Conservation (phyloP, 176 grass and related monocot species). For the Echinochloa phyllopogon region DNA sequence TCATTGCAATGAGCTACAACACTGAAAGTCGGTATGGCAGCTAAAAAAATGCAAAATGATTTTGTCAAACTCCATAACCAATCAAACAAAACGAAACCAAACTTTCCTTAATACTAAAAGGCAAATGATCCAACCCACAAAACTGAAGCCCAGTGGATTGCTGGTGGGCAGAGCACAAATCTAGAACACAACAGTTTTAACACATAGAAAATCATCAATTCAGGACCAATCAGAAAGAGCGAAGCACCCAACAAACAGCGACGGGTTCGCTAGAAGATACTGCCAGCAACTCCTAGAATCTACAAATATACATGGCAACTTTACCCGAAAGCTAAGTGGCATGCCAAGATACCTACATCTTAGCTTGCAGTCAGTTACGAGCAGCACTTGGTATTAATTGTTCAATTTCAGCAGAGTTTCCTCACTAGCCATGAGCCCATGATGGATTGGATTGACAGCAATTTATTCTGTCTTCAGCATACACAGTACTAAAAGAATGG, state of each 20-base stretch:
- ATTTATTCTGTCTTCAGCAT: constrained; percentile 12
- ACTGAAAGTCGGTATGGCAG: not conserved
- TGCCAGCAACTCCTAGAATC: not conserved
- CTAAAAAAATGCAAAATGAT: too few relatives aligned
- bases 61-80: not conserved
- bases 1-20: not conserved
- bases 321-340: not conserved
- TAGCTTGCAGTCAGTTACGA: not conserved
- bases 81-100: not conserved
- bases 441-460: not conserved
- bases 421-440: not conserved
- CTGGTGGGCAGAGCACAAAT: not conserved
- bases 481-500: constrained; percentile 37
- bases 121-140: not conserved
- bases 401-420: not conserved
- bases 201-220: not conserved
- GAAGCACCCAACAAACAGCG: not conserved
- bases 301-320: not conserved
- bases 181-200: not conserved
- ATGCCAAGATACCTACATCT: not conserved
- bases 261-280: not conserved
- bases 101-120: not conserved
- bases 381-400: constrained; percentile 14
- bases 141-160: not conserved
- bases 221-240: not conserved